These are phyloP conservation scores for Bryoglossum gracile DNA, from an alignment of 495 filamentous ascomycete species.

Conservation along the genomic window DNA sequence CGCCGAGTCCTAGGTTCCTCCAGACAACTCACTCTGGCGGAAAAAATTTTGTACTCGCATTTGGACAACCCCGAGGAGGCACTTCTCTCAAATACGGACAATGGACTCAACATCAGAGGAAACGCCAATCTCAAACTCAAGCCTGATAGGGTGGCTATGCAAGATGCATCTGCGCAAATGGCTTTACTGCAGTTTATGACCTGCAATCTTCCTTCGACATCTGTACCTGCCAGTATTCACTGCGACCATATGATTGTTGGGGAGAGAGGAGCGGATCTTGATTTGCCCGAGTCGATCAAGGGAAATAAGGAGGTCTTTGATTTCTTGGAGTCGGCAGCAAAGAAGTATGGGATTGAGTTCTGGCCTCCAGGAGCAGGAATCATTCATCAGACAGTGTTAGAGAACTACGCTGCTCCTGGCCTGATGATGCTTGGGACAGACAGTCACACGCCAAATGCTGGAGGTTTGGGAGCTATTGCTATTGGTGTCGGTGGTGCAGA, in stretches of 20 bases:
- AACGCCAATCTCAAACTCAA: constrained; percentile 94
- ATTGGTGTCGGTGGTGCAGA: constrained; percentile 98
- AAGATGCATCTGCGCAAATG: constrained; percentile 98
- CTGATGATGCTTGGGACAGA: constrained; percentile 99
- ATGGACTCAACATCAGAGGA: constrained; percentile 75
- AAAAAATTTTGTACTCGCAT: constrained; percentile 98
- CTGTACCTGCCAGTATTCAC: constrained; percentile 96
- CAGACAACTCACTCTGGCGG: constrained; percentile 74
- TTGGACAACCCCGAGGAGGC: constrained; percentile 81
- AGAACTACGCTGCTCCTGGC: constrained; percentile 96
- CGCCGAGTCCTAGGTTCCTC: constrained; percentile 60
- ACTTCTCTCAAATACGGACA: constrained; percentile 67
- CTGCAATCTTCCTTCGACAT: constrained; percentile 80
- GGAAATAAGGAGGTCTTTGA: constrained; percentile 97
- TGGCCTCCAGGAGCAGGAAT: constrained; percentile 99
- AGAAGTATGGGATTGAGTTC: constrained; percentile 97
- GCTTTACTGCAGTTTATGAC: constrained; percentile 98
- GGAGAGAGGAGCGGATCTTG: constrained; percentile 77
- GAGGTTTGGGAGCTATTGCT: constrained; percentile 86
- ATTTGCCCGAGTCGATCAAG: constrained; percentile 78
- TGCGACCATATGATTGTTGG: constrained; percentile 99
- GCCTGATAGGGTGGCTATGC: constrained; percentile 96
- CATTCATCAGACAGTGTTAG: constrained; percentile 95
- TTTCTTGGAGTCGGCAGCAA: constrained; percentile 88
- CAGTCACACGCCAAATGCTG: constrained; percentile 94